Evolutionary conservation across 2,329 filamentous ascomycete species (phyloP).

Genomic region (Diaporthe citri): DNA sequence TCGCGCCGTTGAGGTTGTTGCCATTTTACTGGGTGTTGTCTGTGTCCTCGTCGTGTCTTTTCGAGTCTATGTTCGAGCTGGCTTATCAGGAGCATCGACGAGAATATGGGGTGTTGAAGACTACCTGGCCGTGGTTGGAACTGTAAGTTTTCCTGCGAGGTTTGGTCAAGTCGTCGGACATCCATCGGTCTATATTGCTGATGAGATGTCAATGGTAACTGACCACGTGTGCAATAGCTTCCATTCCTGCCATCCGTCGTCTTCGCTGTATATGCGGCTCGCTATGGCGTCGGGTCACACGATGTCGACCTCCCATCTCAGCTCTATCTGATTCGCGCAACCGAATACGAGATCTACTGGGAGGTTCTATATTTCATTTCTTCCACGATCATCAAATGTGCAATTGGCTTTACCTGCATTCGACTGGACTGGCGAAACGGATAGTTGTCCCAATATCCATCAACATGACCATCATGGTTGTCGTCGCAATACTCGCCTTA

Average conservation of each 20-base stretch:
- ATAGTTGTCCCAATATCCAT: neutral
- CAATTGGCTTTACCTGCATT: slow-evolving; percentile 4
- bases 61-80: slow-evolving; percentile 8
- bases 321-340: neutral
- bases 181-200: neutral
- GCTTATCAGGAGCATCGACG: neutral
- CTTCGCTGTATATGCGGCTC: neutral
- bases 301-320: neutral
- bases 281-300: neutral
- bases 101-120: slow-evolving; percentile 3
- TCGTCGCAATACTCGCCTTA: neutral
- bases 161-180: neutral
- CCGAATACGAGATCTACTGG: neutral
- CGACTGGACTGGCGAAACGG: neutral
- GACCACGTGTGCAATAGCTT: neutral
- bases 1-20: neutral
- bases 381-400: slow-evolving; percentile 4
- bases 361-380: slow-evolving; percentile 6
- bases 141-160: neutral
- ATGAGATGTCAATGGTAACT: neutral
- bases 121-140: neutral
- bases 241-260: neutral
- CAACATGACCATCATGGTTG: neutral
- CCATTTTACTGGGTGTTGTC: neutral
- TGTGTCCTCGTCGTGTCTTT: neutral